A percentile compares a stretch with the other conserved stretches of the same genome.
These are phyloP conservation scores for Coniochaeta hoffmannii DNA, from an alignment of 2,329 filamentous ascomycete genomes.

Conservation along the genomic window DNA sequence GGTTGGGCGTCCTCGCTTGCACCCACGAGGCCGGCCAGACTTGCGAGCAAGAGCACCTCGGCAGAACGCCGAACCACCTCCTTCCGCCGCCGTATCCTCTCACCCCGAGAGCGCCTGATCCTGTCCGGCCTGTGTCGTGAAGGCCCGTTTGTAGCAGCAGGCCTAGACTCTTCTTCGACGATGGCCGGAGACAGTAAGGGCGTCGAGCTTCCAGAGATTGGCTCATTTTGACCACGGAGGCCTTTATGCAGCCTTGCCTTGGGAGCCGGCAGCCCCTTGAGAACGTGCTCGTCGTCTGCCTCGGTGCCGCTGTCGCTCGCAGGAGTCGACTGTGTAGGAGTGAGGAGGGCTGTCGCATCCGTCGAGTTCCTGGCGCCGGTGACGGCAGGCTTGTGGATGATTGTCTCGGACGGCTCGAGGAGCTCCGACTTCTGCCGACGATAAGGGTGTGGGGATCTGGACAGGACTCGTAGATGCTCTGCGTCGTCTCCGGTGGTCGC, in stretches of 20 bases:
- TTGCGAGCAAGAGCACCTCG: conserved; percentile 44
- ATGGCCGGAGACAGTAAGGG: conserved; percentile 43
- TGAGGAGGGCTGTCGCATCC: conserved; percentile 18
- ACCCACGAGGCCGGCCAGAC: conserved; percentile 40
- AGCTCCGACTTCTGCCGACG: conserved; percentile 51
- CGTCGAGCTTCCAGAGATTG: conserved; percentile 46
- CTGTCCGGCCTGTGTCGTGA: conserved; percentile 14
- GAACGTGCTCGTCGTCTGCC: conserved; percentile 85
- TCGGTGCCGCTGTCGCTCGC: conserved; percentile 89
- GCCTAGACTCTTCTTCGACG: conserved; percentile 31
- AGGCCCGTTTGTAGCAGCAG: conserved; percentile 9
- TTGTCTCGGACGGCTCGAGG: conserved; percentile 38
- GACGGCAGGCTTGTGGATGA: conserved; percentile 15
- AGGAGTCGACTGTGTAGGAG: conserved; percentile 48
- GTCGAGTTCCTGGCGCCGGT: not conserved
- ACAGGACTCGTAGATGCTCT: conserved; percentile 38
- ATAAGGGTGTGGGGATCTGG: conserved; percentile 62
- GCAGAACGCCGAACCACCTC: conserved; percentile 44
- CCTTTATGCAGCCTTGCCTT: conserved; percentile 70
- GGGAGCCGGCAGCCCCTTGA: conserved; percentile 79
- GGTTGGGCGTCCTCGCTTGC: conserved; percentile 38
- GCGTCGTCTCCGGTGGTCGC: conserved; percentile 7
- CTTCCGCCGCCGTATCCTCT: conserved; percentile 35
- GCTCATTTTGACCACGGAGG: conserved; percentile 53
- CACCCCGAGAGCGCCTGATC: conserved; percentile 19